A percentile compares a stretch with the other conserved stretches of the same genome.
Conservation (phyloP, 257 asterid genomes). For the Fraxinus anomala region DNA sequence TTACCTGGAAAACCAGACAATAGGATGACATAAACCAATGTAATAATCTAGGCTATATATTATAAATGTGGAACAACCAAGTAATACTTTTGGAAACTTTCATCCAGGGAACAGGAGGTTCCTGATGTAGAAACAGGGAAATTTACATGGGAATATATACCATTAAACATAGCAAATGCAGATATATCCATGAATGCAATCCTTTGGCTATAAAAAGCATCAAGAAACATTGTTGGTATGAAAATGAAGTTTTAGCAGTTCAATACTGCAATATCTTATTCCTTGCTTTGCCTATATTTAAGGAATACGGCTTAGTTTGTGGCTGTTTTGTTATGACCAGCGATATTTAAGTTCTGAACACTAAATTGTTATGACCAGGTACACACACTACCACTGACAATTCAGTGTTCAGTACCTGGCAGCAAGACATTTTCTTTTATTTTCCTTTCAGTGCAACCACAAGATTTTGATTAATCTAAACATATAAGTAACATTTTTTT, state of each 20-base stretch:
- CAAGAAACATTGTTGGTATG: neutral
- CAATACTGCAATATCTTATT: neutral
- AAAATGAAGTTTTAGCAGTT: constrained; percentile 7
- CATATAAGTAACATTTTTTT: neutral
- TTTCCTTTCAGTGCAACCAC: neutral
- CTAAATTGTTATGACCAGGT: no score
- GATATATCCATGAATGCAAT: constrained; percentile 9
- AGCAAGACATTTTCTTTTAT: neutral
- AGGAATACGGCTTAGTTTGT: neutral
- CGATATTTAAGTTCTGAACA: neutral
- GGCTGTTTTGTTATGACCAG: neutral
- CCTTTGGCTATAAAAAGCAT: constrained; percentile 5
- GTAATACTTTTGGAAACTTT: neutral
- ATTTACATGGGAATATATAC: neutral
- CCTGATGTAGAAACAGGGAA: neutral
- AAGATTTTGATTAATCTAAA: neutral
- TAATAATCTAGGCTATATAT: constrained; percentile 9
- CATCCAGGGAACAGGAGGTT: neutral
- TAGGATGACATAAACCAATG: neutral
- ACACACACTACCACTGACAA: no score
- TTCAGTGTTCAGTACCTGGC: neutral
- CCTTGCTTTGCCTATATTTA: constrained; percentile 3
- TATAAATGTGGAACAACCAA: constrained; percentile 2
- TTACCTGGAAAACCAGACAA: constrained; percentile 51
- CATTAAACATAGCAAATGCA: neutral